Percentiles rank a stretch among this genome's conserved stretches.
These are phyloP conservation scores for Psilocybe azurescens DNA, from an alignment of 768 basidiomycete genomes.

Conservation along the genomic window DNA sequence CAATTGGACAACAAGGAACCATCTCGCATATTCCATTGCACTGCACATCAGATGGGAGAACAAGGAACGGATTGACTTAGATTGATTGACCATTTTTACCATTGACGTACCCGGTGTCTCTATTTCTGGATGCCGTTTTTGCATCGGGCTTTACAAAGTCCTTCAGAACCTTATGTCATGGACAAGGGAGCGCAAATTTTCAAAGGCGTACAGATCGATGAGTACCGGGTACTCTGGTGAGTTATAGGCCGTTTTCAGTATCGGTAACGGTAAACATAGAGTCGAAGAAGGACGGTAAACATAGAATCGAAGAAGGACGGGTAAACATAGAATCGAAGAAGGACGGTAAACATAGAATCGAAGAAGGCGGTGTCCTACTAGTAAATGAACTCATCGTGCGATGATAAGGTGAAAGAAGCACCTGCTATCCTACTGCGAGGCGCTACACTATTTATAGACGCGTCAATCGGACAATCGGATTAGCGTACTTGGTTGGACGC, in stretches of 20 bases:
- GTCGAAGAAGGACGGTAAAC: no score
- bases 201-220: neutral
- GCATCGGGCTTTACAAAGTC: neutral
- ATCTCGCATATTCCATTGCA: constrained; percentile 1
- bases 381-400: no score
- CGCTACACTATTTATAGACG: no score
- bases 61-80: neutral
- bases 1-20: neutral
- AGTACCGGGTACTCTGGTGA: neutral
- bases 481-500: no score
- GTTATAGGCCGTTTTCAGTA: neutral
- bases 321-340: no score
- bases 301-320: no score
- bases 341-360: no score
- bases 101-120: neutral
- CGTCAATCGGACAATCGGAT: no score
- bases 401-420: no score
- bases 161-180: neutral
- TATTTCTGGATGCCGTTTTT: neutral
- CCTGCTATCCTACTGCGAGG: no score
- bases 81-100: neutral
- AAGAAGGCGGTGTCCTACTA: no score
- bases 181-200: neutral
- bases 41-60: neutral
- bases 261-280: neutral